phyloP scores from a whole-genome alignment of 371 early-diverging fungal genomes.

The Mortierella sp. region DNA sequence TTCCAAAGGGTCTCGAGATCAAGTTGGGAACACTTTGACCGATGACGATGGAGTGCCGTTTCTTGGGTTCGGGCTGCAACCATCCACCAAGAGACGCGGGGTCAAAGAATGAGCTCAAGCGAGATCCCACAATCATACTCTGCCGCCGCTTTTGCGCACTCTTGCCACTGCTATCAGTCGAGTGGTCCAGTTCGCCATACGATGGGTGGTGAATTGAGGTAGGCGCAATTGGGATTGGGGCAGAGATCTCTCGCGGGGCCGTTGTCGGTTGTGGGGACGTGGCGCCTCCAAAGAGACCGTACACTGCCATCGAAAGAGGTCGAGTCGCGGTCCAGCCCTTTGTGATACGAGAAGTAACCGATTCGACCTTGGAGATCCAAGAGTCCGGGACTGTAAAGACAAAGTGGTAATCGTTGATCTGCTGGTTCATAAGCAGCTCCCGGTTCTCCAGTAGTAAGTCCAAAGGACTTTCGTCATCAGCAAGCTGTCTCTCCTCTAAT shows the following conservation, averaged over 20 bases:
- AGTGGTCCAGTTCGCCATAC: slow-evolving; percentile 25
- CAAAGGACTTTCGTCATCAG: slow-evolving; percentile 44
- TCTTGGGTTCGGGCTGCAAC: slow-evolving; percentile 46
- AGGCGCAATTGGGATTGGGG: slow-evolving; percentile 49
- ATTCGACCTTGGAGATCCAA: slow-evolving; percentile 55
- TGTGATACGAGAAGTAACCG: slow-evolving; percentile 53
- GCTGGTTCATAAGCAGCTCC: slow-evolving; percentile 37
- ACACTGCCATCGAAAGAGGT: slow-evolving; percentile 57
- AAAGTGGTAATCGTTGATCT: slow-evolving; percentile 58
- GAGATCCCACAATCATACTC: slow-evolving; percentile 57
- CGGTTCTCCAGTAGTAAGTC: slow-evolving; percentile 42
- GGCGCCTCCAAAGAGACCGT: slow-evolving; percentile 43
- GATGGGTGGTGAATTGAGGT: slow-evolving; percentile 56
- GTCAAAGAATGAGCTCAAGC: slow-evolving; percentile 59
- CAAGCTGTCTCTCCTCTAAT: slow-evolving; percentile 45
- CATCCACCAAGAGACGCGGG: slow-evolving; percentile 51
- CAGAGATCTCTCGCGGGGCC: slow-evolving; percentile 48
- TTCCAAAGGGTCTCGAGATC: slow-evolving; percentile 30
- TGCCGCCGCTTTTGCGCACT: slow-evolving; percentile 38
- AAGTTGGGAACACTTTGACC: slow-evolving; percentile 41
- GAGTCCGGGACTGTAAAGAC: slow-evolving; percentile 55
- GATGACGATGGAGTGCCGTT: slow-evolving; percentile 41
- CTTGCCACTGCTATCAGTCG: slow-evolving; percentile 24
- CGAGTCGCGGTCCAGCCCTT: slow-evolving; percentile 54
- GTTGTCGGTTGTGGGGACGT: slow-evolving; percentile 29